Base-by-base conservation (phyloP, 148 eudicot species). In the Talinum fruticosum region DNA sequence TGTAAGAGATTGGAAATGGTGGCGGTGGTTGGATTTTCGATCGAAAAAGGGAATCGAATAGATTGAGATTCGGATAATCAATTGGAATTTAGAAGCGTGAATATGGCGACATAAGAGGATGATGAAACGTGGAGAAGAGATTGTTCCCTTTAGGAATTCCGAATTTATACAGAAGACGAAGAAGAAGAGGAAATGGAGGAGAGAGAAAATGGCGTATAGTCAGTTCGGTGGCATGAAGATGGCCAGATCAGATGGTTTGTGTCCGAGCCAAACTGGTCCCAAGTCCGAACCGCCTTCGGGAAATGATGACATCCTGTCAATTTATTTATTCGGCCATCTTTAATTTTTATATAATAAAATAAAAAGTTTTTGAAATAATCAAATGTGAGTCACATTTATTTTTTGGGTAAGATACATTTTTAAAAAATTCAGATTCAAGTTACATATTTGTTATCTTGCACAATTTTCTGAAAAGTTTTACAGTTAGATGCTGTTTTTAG, bases 21-120 rank as follows among this genome's bases (percentile, higher is more conserved):
- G 33, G 47, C n/a, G n/a, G 28, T 53, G 66, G 66, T 62, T 62
- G 66, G 16, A 10, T 73, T 54, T 73, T 21, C 34, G 59, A 71
- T 71, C 59, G 36, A 66, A 62, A 32, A 24, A 62, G 75, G 51
- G 8, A 10, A 10, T 6, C 37, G 34, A 6, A 2, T 41, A 15
- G 34, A 61, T 73, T 29, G 32, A 37, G 77, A 65, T 76, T 71
- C 69, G 57, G 73, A 77, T 66, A 54, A 8, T 14, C 44, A 59
- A 65, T 66, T n/a, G 64, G 54, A 69, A 68, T 72, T 78, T 26
- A 45, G 75, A 73, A 68, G 74, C 76, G 84, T 78, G 62, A 73
- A 57, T 68, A 54, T 82, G 59, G 37, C 75, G 81, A 78, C 44
- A 82, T 66, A 30, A 41, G 75, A 75, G 36, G 28, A 44, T 61